phyloP scores from a whole-genome alignment of 768 basidiomycete genomes.

The Kondoa subrosea region DNA sequence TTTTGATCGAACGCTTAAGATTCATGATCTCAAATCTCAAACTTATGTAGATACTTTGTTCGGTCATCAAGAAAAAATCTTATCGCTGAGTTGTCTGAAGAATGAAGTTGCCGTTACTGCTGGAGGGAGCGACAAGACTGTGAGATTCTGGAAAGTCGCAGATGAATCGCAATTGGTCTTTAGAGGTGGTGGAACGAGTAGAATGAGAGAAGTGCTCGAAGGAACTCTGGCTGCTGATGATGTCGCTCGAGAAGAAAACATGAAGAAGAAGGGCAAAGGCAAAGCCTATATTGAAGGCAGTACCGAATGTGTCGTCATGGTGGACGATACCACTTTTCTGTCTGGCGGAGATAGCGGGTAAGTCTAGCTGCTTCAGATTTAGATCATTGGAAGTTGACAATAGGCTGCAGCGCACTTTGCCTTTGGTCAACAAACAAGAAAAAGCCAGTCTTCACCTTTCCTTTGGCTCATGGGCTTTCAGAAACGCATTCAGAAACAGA shows the following conservation, averaged over 20 bases:
- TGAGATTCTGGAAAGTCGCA: conserved; percentile 86
- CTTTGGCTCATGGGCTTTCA: conserved; percentile 72
- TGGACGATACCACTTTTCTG: conserved; percentile 82
- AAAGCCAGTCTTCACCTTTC: conserved; percentile 75
- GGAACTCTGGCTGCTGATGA: conserved; percentile 39
- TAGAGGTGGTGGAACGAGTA: conserved; percentile 77
- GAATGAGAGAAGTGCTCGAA: conserved; percentile 61
- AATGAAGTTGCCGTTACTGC: conserved; percentile 71
- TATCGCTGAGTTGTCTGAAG: conserved; percentile 60
- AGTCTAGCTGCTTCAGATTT: conserved; percentile 29
- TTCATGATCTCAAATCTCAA: conserved; percentile 55
- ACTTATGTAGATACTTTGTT: conserved; percentile 91
- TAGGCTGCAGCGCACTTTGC: conserved; percentile 54
- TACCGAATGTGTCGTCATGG: conserved; percentile 79
- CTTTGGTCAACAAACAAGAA: conserved; percentile 86
- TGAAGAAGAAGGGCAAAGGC: conserved; percentile 11
- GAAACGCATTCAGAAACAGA: conserved; percentile 55
- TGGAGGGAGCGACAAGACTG: conserved; percentile 77
- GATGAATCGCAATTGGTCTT: conserved; percentile 93
- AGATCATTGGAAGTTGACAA: conserved; percentile 3
- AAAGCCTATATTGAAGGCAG: conserved; percentile 65
- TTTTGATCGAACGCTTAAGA: conserved; percentile 72
- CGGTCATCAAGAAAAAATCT: conserved; percentile 81
- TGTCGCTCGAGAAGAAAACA: conserved; percentile 33
- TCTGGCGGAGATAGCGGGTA: conserved; percentile 94